phyloP scores from a whole-genome alignment of 768 basidiomycete species.

The Paxillus ammoniavirescens region DNA sequence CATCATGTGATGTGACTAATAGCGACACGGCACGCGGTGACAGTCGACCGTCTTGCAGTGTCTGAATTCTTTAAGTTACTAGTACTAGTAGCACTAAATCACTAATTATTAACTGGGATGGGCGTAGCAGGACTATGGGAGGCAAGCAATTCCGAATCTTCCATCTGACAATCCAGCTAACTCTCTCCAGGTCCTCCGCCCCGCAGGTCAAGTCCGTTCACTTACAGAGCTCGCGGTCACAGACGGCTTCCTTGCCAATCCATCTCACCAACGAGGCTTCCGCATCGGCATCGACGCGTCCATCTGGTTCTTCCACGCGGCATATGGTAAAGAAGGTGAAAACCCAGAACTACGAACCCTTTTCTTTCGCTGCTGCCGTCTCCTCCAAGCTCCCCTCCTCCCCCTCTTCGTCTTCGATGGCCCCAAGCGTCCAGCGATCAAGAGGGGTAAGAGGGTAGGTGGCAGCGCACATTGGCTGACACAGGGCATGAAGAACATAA shows the following conservation, averaged over 20 bases:
- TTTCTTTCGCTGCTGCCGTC: conserved; percentile 80
- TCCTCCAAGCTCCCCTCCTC: conserved; percentile 76
- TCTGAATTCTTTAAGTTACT: too few relatives aligned
- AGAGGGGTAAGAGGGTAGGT: conserved; percentile 73
- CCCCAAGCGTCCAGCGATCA: conserved; percentile 75
- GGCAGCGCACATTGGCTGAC: conserved; percentile 62
- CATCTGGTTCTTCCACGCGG: conserved; percentile 75
- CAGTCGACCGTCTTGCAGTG: too few relatives aligned
- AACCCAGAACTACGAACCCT: conserved; percentile 84
- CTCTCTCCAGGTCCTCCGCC: conserved; percentile 55
- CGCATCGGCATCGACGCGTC: conserved; percentile 85
- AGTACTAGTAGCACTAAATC: too few relatives aligned
- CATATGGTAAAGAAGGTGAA: conserved; percentile 75
- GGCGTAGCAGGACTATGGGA: conserved; percentile 53
- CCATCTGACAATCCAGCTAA: conserved; percentile 11
- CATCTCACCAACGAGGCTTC: conserved; percentile 63
- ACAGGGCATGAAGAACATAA: conserved; percentile 74
- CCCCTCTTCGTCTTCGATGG: conserved; percentile 94
- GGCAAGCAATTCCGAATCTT: conserved; percentile 26
- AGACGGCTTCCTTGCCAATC: conserved; percentile 73
- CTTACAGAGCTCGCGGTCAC: conserved; percentile 72
- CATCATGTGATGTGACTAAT: too few relatives aligned
- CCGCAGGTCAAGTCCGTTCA: conserved; percentile 69
- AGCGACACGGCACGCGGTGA: too few relatives aligned
- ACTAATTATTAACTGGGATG: conserved; percentile 24